Evolutionary conservation across 2,329 filamentous ascomycete species (phyloP), one percentile per base, ranked within the genome.

Genomic region (Fusarium nematophilum): DNA sequence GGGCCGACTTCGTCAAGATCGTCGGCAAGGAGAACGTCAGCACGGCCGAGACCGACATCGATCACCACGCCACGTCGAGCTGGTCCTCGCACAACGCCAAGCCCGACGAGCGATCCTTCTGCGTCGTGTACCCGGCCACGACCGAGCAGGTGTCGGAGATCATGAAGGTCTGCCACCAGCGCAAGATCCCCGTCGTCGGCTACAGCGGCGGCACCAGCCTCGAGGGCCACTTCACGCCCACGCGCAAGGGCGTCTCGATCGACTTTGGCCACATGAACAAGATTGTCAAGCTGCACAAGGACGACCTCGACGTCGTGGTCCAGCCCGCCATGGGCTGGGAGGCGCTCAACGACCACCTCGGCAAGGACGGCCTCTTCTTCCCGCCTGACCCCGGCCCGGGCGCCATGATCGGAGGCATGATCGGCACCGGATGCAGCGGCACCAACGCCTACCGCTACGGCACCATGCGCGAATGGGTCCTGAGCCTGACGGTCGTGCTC

Each of bases 381-480:
- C 93, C 93, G 17, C 93, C 92, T 1, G 93, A 97, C 74, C 93
- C 93, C 14, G 93, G 93, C 47, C 93, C 93, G 46, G 92, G 93
- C 14, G 93, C 93, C 58, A 92, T 92, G 88, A 97, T 97, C 67
- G 93, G 93, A 53, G 93, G 93, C 50, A 93, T 93, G 90, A 86
- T 93, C 27, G 90, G 89, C 17, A 93, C 90, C 3, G 84, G 84
- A 29, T 86, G 83, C 78, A 86, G 82, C 70, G 93, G 93, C 55
- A 97, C 93, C 11, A 97, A 97, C 73, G 89, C 93, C 13, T 96
- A 96, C 78, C 85, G 93, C 53, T 97, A 96, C 74, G 93, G 93
- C 59, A 97, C 93, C 3, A 97, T 97, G 92, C 88, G 91, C 60
- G 93, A 97, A 72, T 97, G 93, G 93, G 93, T 97, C 10, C 78